Evolutionary conservation across 2,329 filamentous ascomycete species (phyloP), one percentile per base, ranked within the genome.

Genomic region (Coniella lustricola): DNA sequence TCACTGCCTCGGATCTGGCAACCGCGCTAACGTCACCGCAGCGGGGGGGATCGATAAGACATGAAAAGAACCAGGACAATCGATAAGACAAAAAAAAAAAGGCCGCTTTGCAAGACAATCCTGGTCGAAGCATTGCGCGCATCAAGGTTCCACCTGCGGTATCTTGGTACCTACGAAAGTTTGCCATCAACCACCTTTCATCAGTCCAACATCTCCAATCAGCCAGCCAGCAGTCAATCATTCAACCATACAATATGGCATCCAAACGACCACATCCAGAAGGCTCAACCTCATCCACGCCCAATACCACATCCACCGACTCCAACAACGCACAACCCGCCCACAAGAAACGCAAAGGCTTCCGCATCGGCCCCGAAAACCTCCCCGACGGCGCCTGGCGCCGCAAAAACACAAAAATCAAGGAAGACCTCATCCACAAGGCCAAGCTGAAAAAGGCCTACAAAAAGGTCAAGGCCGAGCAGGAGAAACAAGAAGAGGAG

Each of bases 401-500:
- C 60, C 83, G 91, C 59, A 95, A 95, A 18, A 51, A 50, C 50
- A 82, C 87, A 66, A 91, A 91, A 67, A 93, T 95, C 62, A 97
- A 97, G 68, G 78, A 85, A 56, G 81, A 87, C 56, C 72, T 95
- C 48, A 96, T 97, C 59, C 81, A 90, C 66, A 94, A 93, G 65
- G 90, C 90, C 52, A 95, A 96, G 67, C 76, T 95, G 54, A 93
- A 91, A 69, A 95, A 95, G 67, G 80, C 86, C 36, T 96, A 95
- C 63, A 86, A 85, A 54, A 96, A 95, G 67, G 73, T 95, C 55
- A 91, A 90, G 67, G 82, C 81, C 22, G 64, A 72, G 29, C 35
- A 50, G 44, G 34, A 50, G 31, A 40, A 45, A 25, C 34, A 33
- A 40, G 49, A 58, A 34, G 45, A 56, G 25, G 51, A 59, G 31